Percentiles rank a stretch among this genome's conserved stretches.
These are phyloP conservation scores for Paramecium caudatum DNA, from an alignment of 73 alveolate species.

Conservation along the genomic window DNA sequence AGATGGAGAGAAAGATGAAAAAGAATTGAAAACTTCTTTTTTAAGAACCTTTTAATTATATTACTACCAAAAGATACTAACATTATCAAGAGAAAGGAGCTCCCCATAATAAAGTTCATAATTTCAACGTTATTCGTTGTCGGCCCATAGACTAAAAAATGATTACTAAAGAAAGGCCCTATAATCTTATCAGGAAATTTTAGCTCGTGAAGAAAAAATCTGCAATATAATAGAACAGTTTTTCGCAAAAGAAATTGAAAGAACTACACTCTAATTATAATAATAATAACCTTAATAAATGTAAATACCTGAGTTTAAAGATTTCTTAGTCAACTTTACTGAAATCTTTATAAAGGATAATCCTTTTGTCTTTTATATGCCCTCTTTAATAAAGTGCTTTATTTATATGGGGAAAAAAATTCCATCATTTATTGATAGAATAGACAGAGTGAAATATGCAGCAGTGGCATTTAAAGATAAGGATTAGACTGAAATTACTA, in stretches of 20 bases:
- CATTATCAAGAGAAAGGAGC: background rate
- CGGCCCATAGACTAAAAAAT: background rate
- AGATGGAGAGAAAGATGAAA: conserved; percentile 34
- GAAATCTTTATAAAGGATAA: conserved; percentile 3
- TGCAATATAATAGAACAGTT: background rate
- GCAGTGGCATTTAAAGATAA: conserved; percentile 28
- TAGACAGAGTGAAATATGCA: background rate
- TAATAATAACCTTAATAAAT: background rate
- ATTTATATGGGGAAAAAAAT: background rate
- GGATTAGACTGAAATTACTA: background rate
- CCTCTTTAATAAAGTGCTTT: background rate
- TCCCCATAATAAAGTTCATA: background rate
- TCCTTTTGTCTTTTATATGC: background rate
- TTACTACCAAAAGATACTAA: background rate
- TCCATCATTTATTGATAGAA: background rate
- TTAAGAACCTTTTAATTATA: background rate
- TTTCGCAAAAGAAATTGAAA: background rate
- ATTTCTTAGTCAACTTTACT: background rate
- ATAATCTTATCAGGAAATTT: background rate
- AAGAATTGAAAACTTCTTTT: background rate
- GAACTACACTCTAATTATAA: too few species aligned
- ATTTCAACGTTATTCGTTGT: background rate
- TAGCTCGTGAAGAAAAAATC: conserved; percentile 7
- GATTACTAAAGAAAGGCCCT: background rate
- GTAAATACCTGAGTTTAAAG: background rate